phyloP scores from a whole-genome alignment of 148 eudicot species.

The Amaranthus hypochondriacus region DNA sequence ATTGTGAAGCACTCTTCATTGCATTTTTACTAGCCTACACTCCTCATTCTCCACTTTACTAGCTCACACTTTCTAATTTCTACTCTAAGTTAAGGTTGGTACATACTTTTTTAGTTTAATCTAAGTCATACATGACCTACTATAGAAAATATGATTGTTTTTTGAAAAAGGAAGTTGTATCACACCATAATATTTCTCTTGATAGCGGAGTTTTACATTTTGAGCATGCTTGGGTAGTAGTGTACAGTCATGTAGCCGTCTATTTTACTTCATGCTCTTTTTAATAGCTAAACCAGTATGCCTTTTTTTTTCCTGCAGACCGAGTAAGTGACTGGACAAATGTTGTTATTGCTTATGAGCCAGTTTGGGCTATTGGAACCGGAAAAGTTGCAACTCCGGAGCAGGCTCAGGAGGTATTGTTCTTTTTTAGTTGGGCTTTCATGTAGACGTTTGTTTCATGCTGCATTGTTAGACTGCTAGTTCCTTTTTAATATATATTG shows the following conservation, averaged over 20 bases:
- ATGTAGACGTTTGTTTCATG: background rate
- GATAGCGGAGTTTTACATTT: background rate
- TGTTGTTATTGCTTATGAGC: conserved; percentile 91
- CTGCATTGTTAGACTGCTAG: no score
- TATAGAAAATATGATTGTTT: background rate
- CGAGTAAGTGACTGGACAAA: conserved; percentile 59
- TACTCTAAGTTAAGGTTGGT: no score
- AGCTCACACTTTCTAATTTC: no score
- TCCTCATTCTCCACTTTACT: no score
- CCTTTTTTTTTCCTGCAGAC: conserved; percentile 38
- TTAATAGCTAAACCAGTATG: background rate
- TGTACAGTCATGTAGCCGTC: background rate
- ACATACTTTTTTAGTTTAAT: no score
- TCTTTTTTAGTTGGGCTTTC: background rate
- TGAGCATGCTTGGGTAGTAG: background rate
- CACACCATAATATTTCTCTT: background rate
- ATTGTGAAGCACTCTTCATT: no score
- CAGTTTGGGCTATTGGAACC: conserved; percentile 98
- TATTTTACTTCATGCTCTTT: background rate
- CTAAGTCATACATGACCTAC: no score
- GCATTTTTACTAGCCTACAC: no score
- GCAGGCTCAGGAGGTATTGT: conserved; percentile 90
- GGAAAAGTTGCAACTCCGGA: conserved; percentile 94
- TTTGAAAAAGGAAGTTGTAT: background rate
- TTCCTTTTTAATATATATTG: no score